phyloP scores from a whole-genome alignment of 352 stramenopile genomes.

The Phytophthora colocasiae region DNA sequence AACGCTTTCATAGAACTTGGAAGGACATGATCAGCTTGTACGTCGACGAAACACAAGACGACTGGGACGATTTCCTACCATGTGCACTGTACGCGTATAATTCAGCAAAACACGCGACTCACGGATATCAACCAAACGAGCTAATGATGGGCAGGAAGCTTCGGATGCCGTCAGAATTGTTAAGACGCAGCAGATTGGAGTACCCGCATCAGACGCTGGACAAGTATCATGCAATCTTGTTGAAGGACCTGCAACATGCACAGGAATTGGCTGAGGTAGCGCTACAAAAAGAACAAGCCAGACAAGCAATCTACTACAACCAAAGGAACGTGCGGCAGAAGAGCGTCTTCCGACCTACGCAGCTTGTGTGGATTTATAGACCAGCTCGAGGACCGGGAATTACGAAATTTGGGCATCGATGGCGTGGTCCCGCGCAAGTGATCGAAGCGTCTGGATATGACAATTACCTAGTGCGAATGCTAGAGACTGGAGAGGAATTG shows the following conservation, averaged over 20 bases:
- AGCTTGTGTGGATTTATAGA: neutral
- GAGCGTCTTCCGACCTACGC: too few relatives aligned
- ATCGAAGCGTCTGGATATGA: too few relatives aligned
- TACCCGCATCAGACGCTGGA: neutral
- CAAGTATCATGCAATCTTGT: neutral
- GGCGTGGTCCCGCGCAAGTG: too few relatives aligned
- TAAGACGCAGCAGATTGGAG: neutral
- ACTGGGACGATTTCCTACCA: slow-evolving; percentile 29
- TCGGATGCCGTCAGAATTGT: neutral
- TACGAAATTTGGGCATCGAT: neutral
- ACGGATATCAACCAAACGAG: slow-evolving; percentile 8
- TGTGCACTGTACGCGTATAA: slow-evolving; percentile 9
- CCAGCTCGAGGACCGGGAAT: neutral
- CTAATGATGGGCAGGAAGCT: slow-evolving; percentile 18
- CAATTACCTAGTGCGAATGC: too few relatives aligned
- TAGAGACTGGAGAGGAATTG: too few relatives aligned
- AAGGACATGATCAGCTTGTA: slow-evolving; percentile 30
- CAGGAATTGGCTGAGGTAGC: neutral
- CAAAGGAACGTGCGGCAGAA: too few relatives aligned
- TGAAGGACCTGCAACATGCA: neutral
- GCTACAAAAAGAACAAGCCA: too few relatives aligned
- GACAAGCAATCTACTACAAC: too few relatives aligned
- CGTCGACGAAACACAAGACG: slow-evolving; percentile 11
- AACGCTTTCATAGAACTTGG: slow-evolving; percentile 27
- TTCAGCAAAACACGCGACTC: neutral